phyloP scores from a whole-genome alignment of 352 stramenopile species.

The Globisporangium spiculum region DNA sequence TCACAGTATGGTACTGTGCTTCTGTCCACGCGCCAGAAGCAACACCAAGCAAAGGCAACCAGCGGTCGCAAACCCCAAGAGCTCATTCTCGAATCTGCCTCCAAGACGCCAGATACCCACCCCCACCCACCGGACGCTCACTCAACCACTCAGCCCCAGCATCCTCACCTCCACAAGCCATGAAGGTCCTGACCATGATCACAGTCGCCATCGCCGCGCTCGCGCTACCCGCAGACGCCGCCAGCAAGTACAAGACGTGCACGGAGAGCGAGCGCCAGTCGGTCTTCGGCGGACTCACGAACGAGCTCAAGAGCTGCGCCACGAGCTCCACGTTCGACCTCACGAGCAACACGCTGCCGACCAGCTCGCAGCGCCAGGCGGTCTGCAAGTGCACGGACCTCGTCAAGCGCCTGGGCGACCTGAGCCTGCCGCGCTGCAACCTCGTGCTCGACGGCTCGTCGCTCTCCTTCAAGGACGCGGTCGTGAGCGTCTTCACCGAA shows the following conservation, averaged over 20 bases:
- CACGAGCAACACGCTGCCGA: slow-evolving; percentile 22
- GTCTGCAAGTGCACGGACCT: slow-evolving; percentile 33
- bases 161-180: background rate
- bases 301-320: slow-evolving; percentile 24
- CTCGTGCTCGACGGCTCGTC: slow-evolving; percentile 24
- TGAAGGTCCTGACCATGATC: slow-evolving; percentile 5
- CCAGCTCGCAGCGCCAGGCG: slow-evolving; percentile 21
- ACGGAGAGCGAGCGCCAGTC: slow-evolving; percentile 15
- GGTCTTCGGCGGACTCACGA: slow-evolving; percentile 18
- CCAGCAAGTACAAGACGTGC: slow-evolving; percentile 15
- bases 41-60: background rate
- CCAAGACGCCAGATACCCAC: slow-evolving; percentile 1
- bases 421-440: slow-evolving; percentile 28
- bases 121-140: background rate
- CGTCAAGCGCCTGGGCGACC: slow-evolving; percentile 24
- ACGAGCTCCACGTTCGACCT: slow-evolving; percentile 24
- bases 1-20: background rate
- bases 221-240: background rate
- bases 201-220: slow-evolving; percentile 6
- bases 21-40: background rate
- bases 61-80: background rate
- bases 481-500: slow-evolving; percentile 26
- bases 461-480: slow-evolving; percentile 28
- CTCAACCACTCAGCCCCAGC: background rate
- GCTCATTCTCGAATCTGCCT: slow-evolving; percentile 10